These are phyloP conservation scores for Aspergillus alliaceus DNA, from an alignment of 2,329 filamentous ascomycete genomes.

Conservation along the genomic window DNA sequence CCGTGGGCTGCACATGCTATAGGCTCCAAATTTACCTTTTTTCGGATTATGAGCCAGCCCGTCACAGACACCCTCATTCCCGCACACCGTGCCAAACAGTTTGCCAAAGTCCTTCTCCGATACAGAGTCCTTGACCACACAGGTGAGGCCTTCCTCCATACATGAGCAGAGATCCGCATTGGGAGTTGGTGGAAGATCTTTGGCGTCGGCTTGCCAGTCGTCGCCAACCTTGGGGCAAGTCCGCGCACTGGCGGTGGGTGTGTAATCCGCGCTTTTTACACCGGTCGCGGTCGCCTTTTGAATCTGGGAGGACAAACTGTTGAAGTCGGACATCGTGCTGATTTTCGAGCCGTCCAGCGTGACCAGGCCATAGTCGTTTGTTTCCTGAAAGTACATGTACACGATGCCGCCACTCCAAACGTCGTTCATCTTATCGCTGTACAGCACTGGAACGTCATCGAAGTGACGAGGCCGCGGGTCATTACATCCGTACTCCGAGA, in stretches of 20 bases:
- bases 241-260: slow-evolving; percentile 65
- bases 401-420: slow-evolving; percentile 97
- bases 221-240: slow-evolving; percentile 67
- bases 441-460: slow-evolving; percentile 81
- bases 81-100: slow-evolving; percentile 63
- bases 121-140: slow-evolving; percentile 61
- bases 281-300: slow-evolving; percentile 65
- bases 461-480: slow-evolving; percentile 70
- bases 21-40: slow-evolving; percentile 47
- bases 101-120: slow-evolving; percentile 56
- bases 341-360: slow-evolving; percentile 66
- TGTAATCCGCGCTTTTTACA: slow-evolving; percentile 68
- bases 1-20: slow-evolving; percentile 47
- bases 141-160: slow-evolving; percentile 74
- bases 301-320: slow-evolving; percentile 69
- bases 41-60: slow-evolving; percentile 43
- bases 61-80: slow-evolving; percentile 32
- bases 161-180: slow-evolving; percentile 79
- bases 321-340: slow-evolving; percentile 72
- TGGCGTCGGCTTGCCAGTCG: slow-evolving; percentile 66
- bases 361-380: slow-evolving; percentile 72
- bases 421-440: slow-evolving; percentile 73
- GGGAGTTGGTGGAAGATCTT: slow-evolving; percentile 75
- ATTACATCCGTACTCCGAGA: slow-evolving; percentile 98
- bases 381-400: slow-evolving; percentile 97